These are phyloP conservation scores for Triticum dicoccoides DNA, from an alignment of 176 grass and related monocot species.

Conservation along the genomic window DNA sequence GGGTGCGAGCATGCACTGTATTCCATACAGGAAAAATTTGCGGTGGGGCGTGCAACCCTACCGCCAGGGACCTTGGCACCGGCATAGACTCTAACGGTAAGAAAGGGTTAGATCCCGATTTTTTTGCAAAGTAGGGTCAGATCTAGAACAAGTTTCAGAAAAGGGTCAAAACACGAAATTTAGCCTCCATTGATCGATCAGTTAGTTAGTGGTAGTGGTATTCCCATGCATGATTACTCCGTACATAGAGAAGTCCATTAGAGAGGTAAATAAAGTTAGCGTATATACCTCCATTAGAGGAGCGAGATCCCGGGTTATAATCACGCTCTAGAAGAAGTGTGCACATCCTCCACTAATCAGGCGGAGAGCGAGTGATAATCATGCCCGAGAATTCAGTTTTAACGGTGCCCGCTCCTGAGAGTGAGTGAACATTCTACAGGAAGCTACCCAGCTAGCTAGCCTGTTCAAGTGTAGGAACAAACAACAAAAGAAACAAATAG, in stretches of 20 bases:
- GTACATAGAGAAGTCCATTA: background rate
- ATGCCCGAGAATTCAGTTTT: conserved; percentile 51
- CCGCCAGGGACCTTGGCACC: no score
- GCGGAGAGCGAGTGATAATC: conserved; percentile 14
- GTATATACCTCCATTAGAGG: background rate
- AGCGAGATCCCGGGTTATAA: background rate
- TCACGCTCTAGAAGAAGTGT: background rate
- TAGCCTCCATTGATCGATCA: background rate
- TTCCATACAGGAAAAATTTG: no score
- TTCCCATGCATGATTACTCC: background rate
- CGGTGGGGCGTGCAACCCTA: no score
- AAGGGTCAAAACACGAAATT: no score
- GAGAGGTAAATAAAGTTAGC: conserved; percentile 17
- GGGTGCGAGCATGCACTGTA: no score
- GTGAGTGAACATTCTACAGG: background rate
- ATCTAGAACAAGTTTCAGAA: no score
- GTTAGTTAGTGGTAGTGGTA: background rate
- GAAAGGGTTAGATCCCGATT: no score
- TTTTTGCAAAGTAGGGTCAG: no score
- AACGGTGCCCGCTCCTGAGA: conserved; percentile 33
- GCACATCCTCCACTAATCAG: conserved; percentile 38
- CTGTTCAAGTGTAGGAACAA: background rate
- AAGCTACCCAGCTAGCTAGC: background rate
- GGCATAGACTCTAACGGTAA: no score
- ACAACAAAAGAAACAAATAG: background rate